Base-by-base conservation (phyloP, 805 yeast genomes). In the Metschnikowia picachoensis region DNA sequence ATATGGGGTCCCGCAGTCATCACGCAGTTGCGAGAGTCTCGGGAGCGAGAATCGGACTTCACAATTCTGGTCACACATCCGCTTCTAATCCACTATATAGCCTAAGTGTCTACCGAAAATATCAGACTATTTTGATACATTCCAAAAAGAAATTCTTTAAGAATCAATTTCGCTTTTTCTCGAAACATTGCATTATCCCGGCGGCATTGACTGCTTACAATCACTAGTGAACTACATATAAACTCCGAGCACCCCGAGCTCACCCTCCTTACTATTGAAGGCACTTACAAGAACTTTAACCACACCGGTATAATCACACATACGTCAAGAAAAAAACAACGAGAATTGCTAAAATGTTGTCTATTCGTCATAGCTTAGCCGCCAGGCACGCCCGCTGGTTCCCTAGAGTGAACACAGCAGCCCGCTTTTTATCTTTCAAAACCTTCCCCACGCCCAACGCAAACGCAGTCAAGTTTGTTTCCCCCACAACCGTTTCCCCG, bases 401-500 rank as follows among this genome's bases (percentile, higher is more conserved):
- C 27, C 36, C 33, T 35, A 20, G 20, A 20, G 28, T 38, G 15
- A 27, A n/a, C 34, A 20, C 44, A 3, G 14, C 12, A 34, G 16
- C 31, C n/a, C 56, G 75, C 38, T 54, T 60, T 28, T 60, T 68
- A 25, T 61, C 73, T 1, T 70, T 71, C 55, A 61, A 72, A 48
- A 68, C 88, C 0, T 59, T 76, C 15, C 70, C 83, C 1, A 85
- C 94, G 0, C 94, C 94, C 12, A 85, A 85, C 58, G 87, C 81
- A 43, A 81, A 85, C 61, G 90, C 94, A 1, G 65, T 85, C 45
- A 85, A 85, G 59, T 85, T 83, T 59, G 68, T 83, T 8, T 67
- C 80, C 2, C 68, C 67, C 12, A 79, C 77, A 42, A 58, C 60
- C n/a, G 74, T 79, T 25, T 59, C 75, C 10, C 83, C 83, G 10